phyloP scores from a whole-genome alignment of 805 yeast species.

The Saccharomyces eubayanus region DNA sequence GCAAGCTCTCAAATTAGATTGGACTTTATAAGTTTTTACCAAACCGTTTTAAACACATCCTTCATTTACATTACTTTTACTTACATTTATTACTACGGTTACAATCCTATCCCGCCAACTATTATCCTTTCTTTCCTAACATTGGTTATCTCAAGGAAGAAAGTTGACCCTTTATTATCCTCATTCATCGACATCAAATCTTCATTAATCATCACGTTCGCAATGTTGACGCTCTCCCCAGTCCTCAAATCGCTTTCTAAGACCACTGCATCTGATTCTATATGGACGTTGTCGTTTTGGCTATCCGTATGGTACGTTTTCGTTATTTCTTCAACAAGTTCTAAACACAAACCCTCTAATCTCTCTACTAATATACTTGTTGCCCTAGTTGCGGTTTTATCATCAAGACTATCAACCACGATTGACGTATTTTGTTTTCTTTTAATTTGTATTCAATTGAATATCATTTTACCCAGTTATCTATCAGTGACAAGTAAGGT shows the following conservation, averaged over 20 bases:
- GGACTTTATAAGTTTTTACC: conserved; percentile 23
- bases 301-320: conserved; percentile 57
- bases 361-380: conserved; percentile 76
- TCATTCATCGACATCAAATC: conserved; percentile 44
- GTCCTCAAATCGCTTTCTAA: conserved; percentile 80
- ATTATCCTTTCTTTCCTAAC: conserved; percentile 25
- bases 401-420: conserved; percentile 74
- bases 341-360: conserved; percentile 34
- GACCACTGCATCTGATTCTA: conserved; percentile 87
- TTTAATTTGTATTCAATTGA: conserved; percentile 35
- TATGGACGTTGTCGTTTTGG: conserved; percentile 87
- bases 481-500: conserved; percentile 12
- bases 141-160: conserved; percentile 10
- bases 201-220: conserved; percentile 56
- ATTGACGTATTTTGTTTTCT: conserved; percentile 77
- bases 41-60: conserved; percentile 45
- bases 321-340: conserved; percentile 15
- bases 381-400: conserved; percentile 79
- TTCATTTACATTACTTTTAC: conserved; percentile 58
- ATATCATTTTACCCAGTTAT: conserved; percentile 24
- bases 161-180: neutral
- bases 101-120: conserved; percentile 13
- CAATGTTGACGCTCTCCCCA: conserved; percentile 75
- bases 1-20: conserved; percentile 15
- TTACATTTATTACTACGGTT: conserved; percentile 17